Evolutionary conservation across 768 basidiomycete genomes (phyloP).

Genomic region (Pleurotus tuoliensis): DNA sequence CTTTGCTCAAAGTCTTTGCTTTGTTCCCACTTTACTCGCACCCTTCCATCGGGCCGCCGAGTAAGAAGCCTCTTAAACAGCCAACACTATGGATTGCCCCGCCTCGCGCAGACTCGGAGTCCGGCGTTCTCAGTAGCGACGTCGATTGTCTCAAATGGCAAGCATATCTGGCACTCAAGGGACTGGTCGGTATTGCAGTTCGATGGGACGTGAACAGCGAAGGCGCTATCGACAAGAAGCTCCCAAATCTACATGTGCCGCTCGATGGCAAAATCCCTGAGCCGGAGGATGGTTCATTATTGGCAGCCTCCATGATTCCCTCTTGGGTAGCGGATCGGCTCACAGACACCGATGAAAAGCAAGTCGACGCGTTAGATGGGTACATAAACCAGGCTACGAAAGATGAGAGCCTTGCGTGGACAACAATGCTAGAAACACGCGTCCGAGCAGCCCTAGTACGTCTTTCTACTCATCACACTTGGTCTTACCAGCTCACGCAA

Average conservation of each 20-base stretch:
- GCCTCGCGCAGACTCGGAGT: conserved; percentile 25
- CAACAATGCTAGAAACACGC: conserved; percentile 69
- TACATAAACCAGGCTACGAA: conserved; percentile 55
- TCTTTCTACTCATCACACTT: conserved; percentile 11
- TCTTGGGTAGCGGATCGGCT: conserved; percentile 65
- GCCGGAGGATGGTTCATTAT: conserved; percentile 37
- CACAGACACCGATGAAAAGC: conserved; percentile 26
- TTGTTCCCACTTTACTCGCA: conserved; percentile 58
- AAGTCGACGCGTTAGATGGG: conserved; percentile 48
- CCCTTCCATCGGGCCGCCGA: conserved; percentile 32
- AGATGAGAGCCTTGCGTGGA: conserved; percentile 82
- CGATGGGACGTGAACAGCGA: conserved; percentile 69
- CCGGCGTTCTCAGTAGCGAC: conserved; percentile 58
- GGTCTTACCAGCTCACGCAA: background rate
- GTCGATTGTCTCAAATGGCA: conserved; percentile 92
- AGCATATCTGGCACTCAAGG: conserved; percentile 72
- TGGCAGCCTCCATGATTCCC: conserved; percentile 66
- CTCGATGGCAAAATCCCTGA: conserved; percentile 20
- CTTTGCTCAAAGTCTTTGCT: conserved; percentile 49
- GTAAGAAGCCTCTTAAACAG: conserved; percentile 18
- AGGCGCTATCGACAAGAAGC: conserved; percentile 62
- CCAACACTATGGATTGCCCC: conserved; percentile 68
- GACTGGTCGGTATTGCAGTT: conserved; percentile 44
- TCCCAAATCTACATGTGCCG: conserved; percentile 66
- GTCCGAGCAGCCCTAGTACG: conserved; percentile 75